These are phyloP conservation scores for Pelargonium citronellum DNA, from an alignment of 441 rosid species.

Conservation along the genomic window DNA sequence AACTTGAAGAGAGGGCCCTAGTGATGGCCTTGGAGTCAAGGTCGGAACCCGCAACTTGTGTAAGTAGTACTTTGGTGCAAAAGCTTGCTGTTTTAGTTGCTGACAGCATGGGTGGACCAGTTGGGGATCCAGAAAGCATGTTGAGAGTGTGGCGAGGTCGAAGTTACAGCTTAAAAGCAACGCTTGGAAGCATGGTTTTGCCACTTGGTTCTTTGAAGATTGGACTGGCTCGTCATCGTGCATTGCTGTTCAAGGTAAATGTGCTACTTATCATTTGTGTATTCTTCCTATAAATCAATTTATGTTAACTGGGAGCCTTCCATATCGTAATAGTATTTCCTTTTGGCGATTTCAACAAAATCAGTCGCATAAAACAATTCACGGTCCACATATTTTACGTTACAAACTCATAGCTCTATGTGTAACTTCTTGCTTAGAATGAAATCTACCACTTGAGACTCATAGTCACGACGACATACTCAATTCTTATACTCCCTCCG, in stretches of 20 bases:
- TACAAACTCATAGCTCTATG: no score
- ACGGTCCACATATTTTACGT: background rate
- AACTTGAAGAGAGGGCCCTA: slow-evolving; percentile 63
- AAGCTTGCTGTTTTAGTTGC: slow-evolving; percentile 75
- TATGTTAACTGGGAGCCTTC: background rate
- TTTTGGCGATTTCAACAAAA: background rate
- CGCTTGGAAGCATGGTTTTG: slow-evolving; percentile 92
- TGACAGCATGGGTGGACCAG: slow-evolving; percentile 92
- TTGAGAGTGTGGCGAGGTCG: slow-evolving; percentile 67
- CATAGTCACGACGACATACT: background rate
- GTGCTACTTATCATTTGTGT: slow-evolving; percentile 6
- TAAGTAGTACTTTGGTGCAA: slow-evolving; percentile 46
- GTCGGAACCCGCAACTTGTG: slow-evolving; percentile 37
- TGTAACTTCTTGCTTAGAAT: no score
- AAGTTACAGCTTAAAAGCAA: slow-evolving; percentile 72
- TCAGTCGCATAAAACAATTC: background rate
- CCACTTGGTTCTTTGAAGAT: slow-evolving; percentile 90
- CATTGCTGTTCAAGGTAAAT: slow-evolving; percentile 82
- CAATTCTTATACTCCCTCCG: background rate
- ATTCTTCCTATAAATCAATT: background rate
- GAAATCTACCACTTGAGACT: no score
- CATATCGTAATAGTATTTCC: background rate
- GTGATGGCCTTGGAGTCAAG: slow-evolving; percentile 51
- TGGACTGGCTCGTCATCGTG: slow-evolving; percentile 97
- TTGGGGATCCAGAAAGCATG: slow-evolving; percentile 66